A percentile compares a stretch with the other conserved stretches of the same genome.
Evolutionary conservation across 2,329 filamentous ascomycete genomes (phyloP).

Genomic region (Fusarium albidum): DNA sequence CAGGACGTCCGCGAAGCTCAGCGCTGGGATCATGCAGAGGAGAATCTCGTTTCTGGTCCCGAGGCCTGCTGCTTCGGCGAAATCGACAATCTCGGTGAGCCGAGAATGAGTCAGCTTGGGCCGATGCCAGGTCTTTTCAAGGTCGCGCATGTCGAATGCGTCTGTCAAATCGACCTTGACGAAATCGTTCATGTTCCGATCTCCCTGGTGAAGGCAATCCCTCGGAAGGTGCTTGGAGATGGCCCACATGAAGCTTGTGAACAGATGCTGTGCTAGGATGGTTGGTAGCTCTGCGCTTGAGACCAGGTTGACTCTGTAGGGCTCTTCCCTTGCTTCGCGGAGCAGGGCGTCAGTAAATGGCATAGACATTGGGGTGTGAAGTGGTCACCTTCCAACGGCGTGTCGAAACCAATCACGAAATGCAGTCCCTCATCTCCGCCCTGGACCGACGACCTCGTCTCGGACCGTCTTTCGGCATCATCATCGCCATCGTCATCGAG

Average conservation of each 20-base stretch:
- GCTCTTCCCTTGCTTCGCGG: no score
- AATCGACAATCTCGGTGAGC: neutral
- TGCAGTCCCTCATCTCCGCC: no score
- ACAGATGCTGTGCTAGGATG: neutral
- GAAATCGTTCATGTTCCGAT: neutral
- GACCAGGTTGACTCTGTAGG: neutral
- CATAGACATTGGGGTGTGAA: no score
- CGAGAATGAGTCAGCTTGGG: neutral
- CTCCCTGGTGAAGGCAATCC: neutral
- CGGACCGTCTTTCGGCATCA: no score
- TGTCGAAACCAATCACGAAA: no score
- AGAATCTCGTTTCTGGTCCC: neutral
- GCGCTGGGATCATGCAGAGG: neutral
- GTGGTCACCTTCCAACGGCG: no score
- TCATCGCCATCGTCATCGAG: no score
- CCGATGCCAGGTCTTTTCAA: neutral
- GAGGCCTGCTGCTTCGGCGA: neutral
- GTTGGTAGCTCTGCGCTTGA: neutral
- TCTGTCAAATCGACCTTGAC: neutral
- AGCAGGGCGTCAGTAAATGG: no score
- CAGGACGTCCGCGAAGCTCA: neutral
- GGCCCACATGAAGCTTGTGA: neutral
- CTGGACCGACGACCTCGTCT: no score
- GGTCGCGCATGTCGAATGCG: neutral
- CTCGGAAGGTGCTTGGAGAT: neutral